phyloP scores from a whole-genome alignment of 1,139 yeast species.

The Cylindricascospora bacillispora region DNA sequence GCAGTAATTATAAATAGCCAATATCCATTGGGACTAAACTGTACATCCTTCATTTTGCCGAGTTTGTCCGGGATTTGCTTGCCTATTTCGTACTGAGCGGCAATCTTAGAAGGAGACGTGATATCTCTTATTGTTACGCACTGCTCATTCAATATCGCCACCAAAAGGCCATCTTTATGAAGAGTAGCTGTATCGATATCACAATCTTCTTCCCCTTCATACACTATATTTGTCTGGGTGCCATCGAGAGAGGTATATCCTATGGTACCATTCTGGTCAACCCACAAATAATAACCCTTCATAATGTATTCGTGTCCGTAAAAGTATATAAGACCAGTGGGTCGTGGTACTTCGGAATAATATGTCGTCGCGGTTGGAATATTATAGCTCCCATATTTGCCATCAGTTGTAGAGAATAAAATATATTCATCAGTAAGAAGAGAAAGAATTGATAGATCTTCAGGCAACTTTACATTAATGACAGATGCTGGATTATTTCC shows the following conservation, averaged over 20 bases:
- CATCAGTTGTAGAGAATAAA: neutral
- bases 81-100: constrained; percentile 7
- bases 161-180: constrained; percentile 22
- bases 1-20: constrained; percentile 36
- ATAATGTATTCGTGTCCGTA: constrained; percentile 1
- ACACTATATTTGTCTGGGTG: constrained; percentile 1
- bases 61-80: constrained; percentile 14
- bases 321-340: constrained; percentile 3
- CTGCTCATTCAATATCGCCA: constrained; percentile 10
- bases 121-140: constrained; percentile 11
- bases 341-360: neutral
- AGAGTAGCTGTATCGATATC: constrained; percentile 5
- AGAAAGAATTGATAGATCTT: too few relatives aligned
- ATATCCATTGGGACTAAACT: constrained; percentile 59
- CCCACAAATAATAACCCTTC: constrained; percentile 5
- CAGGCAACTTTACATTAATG: too few relatives aligned
- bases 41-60: constrained; percentile 28
- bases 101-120: constrained; percentile 8
- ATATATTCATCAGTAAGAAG: neutral
- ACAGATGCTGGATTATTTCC: too few relatives aligned
- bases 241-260: constrained; percentile 3
- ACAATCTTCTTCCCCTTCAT: neutral
- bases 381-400: neutral
- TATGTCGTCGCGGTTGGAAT: neutral
- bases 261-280: constrained; percentile 4